Evolutionary conservation across 768 basidiomycete species (phyloP).

Genomic region (Kwoniella heveanensis): DNA sequence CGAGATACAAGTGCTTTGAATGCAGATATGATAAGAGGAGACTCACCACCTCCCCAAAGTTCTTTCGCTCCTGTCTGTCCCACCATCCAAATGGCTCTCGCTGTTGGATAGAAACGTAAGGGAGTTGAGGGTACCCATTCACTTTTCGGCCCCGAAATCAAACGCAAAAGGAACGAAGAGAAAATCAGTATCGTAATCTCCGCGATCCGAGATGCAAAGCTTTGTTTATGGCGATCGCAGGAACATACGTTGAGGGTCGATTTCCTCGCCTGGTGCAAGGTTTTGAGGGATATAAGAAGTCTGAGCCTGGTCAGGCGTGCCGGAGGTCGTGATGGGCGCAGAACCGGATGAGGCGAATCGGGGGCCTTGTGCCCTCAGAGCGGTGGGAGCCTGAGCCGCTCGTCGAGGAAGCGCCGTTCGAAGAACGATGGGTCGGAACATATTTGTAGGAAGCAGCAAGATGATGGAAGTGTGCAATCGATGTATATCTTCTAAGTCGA

Average conservation of each 20-base stretch:
- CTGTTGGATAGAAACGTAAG: slow-evolving; percentile 51
- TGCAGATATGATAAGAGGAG: too few species aligned
- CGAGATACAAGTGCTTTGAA: too few species aligned
- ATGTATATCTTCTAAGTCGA: too few species aligned
- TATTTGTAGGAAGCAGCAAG: slow-evolving; percentile 2
- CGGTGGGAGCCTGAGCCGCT: neutral
- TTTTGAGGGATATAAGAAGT: slow-evolving; percentile 18
- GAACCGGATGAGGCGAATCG: slow-evolving; percentile 19
- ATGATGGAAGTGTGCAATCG: too few species aligned
- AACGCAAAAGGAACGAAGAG: neutral
- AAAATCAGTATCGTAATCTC: neutral
- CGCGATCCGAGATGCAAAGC: too few species aligned
- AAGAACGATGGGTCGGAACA: slow-evolving; percentile 20
- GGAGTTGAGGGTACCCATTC: slow-evolving; percentile 57
- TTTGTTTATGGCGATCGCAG: too few species aligned
- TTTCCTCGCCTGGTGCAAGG: slow-evolving; percentile 42
- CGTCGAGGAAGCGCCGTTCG: slow-evolving; percentile 18
- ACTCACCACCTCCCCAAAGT: slow-evolving; percentile 58
- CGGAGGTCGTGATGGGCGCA: slow-evolving; percentile 30
- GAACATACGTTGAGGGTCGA: slow-evolving; percentile 54
- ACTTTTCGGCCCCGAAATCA: slow-evolving; percentile 29
- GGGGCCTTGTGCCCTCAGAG: neutral
- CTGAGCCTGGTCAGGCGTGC: slow-evolving; percentile 25
- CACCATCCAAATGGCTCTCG: slow-evolving; percentile 56
- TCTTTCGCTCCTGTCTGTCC: slow-evolving; percentile 58